phyloP scores from a whole-genome alignment of 1,284 basidiomycete species.

The Ceratobasidium sp. region DNA sequence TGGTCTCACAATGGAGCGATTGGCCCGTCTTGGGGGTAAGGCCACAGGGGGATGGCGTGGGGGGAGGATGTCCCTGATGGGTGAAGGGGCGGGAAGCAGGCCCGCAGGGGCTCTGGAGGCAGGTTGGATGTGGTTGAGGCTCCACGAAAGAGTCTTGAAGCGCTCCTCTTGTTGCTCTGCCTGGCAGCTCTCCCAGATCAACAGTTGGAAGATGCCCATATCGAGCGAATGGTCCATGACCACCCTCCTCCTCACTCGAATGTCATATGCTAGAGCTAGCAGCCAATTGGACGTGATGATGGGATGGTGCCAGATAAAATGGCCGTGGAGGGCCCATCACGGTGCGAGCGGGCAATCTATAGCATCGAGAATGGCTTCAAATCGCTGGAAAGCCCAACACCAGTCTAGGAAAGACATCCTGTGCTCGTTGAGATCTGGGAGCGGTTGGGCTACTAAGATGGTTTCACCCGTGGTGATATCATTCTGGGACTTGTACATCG shows the following conservation, averaged over 20 bases:
- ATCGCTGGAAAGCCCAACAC: background rate
- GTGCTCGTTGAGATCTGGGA: background rate
- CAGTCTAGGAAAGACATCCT: background rate
- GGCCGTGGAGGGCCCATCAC: background rate
- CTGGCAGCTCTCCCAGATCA: background rate
- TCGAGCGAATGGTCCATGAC: background rate
- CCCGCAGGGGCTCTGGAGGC: background rate
- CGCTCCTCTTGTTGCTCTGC: background rate
- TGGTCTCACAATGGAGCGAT: no score
- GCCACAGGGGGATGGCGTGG: no score
- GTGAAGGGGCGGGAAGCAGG: no score
- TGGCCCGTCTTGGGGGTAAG: no score
- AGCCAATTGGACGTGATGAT: background rate
- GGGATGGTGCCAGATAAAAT: background rate
- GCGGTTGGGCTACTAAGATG: background rate
- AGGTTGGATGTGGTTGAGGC: background rate
- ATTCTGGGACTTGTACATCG: background rate
- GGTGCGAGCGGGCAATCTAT: background rate
- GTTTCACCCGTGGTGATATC: background rate
- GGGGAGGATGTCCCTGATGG: no score
- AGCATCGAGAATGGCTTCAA: background rate
- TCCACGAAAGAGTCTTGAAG: background rate
- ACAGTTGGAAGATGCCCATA: background rate
- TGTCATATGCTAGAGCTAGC: background rate
- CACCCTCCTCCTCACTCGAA: background rate